Evolutionary conservation across 768 basidiomycete species (phyloP), one percentile per base, ranked within the genome.

Genomic region (Xerocomus spinulosus): DNA sequence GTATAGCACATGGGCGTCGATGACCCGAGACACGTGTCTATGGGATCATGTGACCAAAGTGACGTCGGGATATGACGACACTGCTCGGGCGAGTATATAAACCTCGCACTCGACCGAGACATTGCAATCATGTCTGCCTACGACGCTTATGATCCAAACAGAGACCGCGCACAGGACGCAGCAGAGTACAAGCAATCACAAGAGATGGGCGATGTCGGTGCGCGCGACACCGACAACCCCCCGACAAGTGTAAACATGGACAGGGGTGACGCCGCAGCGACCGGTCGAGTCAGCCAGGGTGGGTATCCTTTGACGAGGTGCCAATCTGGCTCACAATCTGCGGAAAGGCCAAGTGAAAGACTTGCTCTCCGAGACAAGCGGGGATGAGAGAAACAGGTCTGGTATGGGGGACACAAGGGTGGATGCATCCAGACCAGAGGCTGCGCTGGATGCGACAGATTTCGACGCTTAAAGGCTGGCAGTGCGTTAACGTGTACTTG

Each of bases 361-460:
- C 8, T 34, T 61, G 6, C 29, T 60, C 30, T 37, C 43, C 12
- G 42, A 35, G 38, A 51, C 48, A 7, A 36, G 44, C 4, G 42
- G 52, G 9, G 55, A 51, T 1, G 56, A 59, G 39, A 46, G 48
- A n/a, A 52, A 53, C 35, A 56, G 50, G 56, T 12, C 12, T 4
- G 40, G 40, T 2, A 21, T 28, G 17, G 9, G 26, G 9, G 40
- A 17, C 13, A 26, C 6, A 9, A 21, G 28, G 28, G 14, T 6
- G 18, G 26, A 42, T 7, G 41, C 58, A 9, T 59, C 42, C 54
- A 57, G 56, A 37, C 57, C 62, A 50, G 59, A 63, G 46, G 53
- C 49, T 40, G 59, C 49, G 8, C 3, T 62, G 12, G 66, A 62
- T 33, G 13, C 46, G 23, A 26, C 25, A 34, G 29, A 35, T 13